Evolutionary conservation across 257 asterid genomes (phyloP).

Genomic region (Nicotiana sylvestris): DNA sequence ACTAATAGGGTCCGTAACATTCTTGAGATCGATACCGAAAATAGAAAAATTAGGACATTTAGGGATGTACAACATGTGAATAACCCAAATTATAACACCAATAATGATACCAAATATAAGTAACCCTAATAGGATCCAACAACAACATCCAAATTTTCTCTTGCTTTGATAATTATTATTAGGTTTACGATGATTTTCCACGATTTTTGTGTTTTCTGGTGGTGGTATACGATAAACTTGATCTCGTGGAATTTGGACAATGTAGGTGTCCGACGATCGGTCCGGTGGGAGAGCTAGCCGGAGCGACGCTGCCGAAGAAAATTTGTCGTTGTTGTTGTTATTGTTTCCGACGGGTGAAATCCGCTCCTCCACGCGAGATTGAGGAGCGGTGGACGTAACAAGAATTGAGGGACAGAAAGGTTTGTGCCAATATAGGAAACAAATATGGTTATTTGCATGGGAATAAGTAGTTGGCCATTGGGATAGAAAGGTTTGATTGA

Average conservation of each 20-base stretch:
- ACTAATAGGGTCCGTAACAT: background rate
- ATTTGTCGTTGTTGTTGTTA: background rate
- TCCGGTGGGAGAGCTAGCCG: background rate
- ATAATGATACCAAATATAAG: constrained; percentile 13
- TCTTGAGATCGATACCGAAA: constrained; percentile 19
- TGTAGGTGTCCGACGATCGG: constrained; percentile 34
- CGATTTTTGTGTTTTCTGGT: constrained; percentile 61
- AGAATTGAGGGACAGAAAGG: background rate
- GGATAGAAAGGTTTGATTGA: background rate
- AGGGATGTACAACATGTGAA: constrained; percentile 39
- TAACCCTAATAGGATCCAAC: constrained; percentile 14
- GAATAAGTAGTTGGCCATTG: constrained; percentile 9
- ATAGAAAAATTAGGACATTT: constrained; percentile 40
- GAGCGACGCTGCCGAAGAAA: background rate
- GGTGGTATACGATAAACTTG: constrained; percentile 82
- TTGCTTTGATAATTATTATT: background rate
- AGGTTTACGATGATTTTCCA: constrained; percentile 31
- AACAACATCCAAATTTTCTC: constrained; percentile 11
- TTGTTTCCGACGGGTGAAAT: constrained; percentile 16
- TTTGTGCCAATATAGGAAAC: constrained; percentile 10
- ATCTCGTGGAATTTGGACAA: constrained; percentile 67
- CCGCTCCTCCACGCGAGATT: constrained; percentile 72
- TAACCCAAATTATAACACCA: background rate
- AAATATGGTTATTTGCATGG: constrained; percentile 28
- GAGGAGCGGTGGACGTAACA: constrained; percentile 46